These are phyloP conservation scores for Yarrowia keelungensis DNA, from an alignment of 805 yeast genomes.

Conservation along the genomic window DNA sequence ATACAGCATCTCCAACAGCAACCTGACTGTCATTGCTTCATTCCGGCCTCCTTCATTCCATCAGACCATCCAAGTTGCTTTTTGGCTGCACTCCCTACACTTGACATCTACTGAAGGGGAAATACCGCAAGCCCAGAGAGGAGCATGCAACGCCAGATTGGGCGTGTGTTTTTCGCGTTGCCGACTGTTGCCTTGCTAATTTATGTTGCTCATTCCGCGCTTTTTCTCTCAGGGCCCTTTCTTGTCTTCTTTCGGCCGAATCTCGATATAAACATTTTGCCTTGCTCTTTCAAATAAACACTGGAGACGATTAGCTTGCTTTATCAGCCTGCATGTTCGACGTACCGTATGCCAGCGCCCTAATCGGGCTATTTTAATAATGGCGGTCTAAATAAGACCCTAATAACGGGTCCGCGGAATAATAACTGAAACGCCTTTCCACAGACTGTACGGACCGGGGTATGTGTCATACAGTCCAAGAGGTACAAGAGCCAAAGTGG, in stretches of 20 bases:
- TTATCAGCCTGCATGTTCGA: constrained; percentile 1
- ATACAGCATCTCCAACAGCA: no score
- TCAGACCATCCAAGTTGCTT: no score
- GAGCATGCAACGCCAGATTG: neutral
- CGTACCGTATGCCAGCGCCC: neutral
- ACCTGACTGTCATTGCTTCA: no score
- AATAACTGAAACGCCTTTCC: no score
- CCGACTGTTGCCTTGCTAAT: neutral
- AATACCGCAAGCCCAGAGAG: neutral
- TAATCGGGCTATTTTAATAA: no score
- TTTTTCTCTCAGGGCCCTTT: neutral
- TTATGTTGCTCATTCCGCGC: neutral
- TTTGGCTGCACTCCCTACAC: no score
- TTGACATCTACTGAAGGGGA: neutral
- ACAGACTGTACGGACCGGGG: no score
- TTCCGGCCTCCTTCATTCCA: no score
- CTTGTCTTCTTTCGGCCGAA: neutral
- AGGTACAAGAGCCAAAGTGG: no score
- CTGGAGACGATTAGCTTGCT: constrained; percentile 16
- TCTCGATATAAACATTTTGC: neutral
- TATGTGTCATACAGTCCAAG: no score
- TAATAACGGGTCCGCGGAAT: no score
- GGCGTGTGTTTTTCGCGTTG: neutral
- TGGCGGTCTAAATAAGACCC: no score
- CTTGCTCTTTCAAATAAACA: neutral